phyloP scores from a whole-genome alignment of 2,329 filamentous ascomycete genomes.

The Colletotrichum coccodes region DNA sequence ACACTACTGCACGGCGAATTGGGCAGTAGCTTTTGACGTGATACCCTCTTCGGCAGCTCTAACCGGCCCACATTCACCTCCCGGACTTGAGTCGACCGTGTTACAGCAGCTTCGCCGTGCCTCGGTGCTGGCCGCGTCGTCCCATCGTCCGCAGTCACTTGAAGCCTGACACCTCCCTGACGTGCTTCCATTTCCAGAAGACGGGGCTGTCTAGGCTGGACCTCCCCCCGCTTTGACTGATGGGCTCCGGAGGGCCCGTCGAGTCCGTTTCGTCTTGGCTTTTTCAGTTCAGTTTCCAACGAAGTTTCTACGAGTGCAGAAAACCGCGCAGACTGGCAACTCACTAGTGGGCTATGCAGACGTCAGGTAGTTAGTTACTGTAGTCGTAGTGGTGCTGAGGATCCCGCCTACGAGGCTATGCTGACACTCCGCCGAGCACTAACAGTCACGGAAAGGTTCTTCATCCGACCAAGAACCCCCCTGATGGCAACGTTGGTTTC shows the following conservation, averaged over 20 bases:
- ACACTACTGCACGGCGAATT: slow-evolving; percentile 12
- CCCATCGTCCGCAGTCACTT: slow-evolving; percentile 10
- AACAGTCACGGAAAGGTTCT: slow-evolving; percentile 7
- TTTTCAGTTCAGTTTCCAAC: background rate
- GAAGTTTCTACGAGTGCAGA: background rate
- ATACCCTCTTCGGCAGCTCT: slow-evolving; percentile 16
- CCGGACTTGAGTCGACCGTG: background rate
- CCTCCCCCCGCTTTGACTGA: background rate
- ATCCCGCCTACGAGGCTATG: background rate
- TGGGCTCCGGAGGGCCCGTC: background rate
- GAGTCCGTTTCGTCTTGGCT: background rate
- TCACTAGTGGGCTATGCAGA: background rate
- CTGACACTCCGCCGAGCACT: slow-evolving; percentile 11
- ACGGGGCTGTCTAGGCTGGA: background rate
- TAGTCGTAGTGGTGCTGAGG: background rate
- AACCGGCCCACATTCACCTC: background rate
- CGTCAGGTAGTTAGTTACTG: background rate
- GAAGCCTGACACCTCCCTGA: background rate
- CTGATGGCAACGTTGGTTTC: background rate
- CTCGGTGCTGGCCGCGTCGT: background rate
- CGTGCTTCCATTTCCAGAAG: slow-evolving; percentile 17
- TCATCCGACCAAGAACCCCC: background rate
- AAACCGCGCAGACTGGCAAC: background rate
- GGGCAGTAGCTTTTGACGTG: background rate
- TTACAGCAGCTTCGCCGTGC: background rate